Evolutionary conservation across 176 grass and related monocot genomes (phyloP), one percentile per base, ranked within the genome.

Genomic region (Areca catechu): DNA sequence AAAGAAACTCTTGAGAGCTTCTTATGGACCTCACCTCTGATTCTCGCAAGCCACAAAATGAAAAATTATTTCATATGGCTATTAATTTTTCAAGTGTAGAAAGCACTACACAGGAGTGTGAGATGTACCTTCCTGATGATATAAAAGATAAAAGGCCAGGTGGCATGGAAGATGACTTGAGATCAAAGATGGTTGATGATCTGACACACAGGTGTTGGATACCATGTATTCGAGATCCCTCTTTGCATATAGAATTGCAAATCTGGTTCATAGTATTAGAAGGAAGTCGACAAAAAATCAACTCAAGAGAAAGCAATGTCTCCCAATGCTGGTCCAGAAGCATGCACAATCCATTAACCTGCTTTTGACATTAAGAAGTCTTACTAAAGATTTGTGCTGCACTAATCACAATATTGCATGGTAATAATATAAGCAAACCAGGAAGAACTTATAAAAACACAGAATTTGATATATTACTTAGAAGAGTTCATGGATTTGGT

Each of bases 231-330:
- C 6, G 34, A 54, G 54, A 51, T 68, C 27, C 83, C 14, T 66
- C 57, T 17, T 70, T 55, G 12, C 16, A 70, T 43, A 81, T 27
- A 73, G 69, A 74, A 19, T 7, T 18, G 55, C 65, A 86, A 70
- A 86, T 73, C 77, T 58, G 71, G 61, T 86, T 74, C 74, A 86
- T 81, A 51, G 53, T 51, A 9, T 34, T 23, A 72, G 74, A 69
- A 81, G 64, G 66, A 69, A 86, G 78, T 43, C 60, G 74, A 71
- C 77, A 86, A 19, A 77, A 69, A 51, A 62, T 53, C 48, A 86
- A 86, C 72, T 77, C 83, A 61, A 86, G 77, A 70, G 74, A 86
- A 4, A 73, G 15, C 43, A 81, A 17, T 73, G 83, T 77, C 49
- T 70, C 67, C 21, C 60, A 65, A 86, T 86, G 78, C 50, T 66